Evolutionary conservation across 495 filamentous ascomycete species (phyloP).

Genomic region (Daldinia decipiens): DNA sequence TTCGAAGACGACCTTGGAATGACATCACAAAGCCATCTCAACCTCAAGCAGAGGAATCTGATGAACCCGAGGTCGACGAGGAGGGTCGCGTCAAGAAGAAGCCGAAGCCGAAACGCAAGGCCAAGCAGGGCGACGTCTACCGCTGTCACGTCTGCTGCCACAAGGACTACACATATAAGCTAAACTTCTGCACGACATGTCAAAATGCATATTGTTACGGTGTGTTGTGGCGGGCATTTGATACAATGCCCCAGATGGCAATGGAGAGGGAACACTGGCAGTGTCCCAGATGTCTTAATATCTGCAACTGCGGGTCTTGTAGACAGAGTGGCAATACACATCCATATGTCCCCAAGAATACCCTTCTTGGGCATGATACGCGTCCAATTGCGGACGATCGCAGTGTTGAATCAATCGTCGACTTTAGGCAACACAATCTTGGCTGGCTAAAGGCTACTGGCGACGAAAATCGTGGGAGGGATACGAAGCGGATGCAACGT

Average conservation of each 20-base stretch:
- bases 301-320: conserved; percentile 86
- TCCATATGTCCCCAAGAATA: conserved; percentile 85
- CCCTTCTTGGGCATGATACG: conserved; percentile 88
- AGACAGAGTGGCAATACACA: conserved; percentile 56
- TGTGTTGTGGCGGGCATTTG: conserved; percentile 86
- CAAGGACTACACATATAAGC: conserved; percentile 80
- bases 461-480: conserved; percentile 61
- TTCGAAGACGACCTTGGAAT: conserved; percentile 73
- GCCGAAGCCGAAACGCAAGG: conserved; percentile 51
- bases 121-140: conserved; percentile 59
- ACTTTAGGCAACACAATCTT: conserved; percentile 84
- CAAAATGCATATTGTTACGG: conserved; percentile 85
- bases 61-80: conserved; percentile 61
- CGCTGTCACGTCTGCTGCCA: conserved; percentile 84
- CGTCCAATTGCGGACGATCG: conserved; percentile 86
- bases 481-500: conserved; percentile 62
- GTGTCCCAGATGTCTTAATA: conserved; percentile 84
- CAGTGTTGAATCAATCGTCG: conserved; percentile 85
- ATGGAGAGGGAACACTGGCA: conserved; percentile 84
- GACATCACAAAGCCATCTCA: conserved; percentile 61
- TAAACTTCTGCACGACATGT: conserved; percentile 80
- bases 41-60: conserved; percentile 54
- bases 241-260: conserved; percentile 78
- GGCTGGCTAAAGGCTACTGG: conserved; percentile 71
- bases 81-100: conserved; percentile 61